phyloP scores from a whole-genome alignment of 2,329 filamentous ascomycete genomes.

The Aspergillus amoenus region DNA sequence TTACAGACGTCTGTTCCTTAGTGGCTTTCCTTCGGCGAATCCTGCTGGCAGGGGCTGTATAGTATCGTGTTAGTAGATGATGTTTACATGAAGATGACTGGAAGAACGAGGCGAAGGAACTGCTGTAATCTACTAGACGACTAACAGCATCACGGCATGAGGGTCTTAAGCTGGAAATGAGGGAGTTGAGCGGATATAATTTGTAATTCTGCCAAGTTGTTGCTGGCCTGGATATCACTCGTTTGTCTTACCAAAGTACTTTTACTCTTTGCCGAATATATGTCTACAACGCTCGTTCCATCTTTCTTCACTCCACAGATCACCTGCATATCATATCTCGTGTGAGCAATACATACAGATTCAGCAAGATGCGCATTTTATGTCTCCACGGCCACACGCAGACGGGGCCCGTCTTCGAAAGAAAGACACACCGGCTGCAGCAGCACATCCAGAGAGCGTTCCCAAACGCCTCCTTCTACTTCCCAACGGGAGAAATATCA shows the following conservation, averaged over 20 bases:
- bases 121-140: not conserved
- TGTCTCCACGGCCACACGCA: not conserved
- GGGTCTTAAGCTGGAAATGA: not conserved
- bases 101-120: not conserved
- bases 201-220: not conserved
- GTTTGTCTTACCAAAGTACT: too few species aligned
- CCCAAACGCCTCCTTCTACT: not conserved
- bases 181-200: not conserved
- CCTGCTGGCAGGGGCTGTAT: not conserved
- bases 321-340: too few species aligned
- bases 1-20: not conserved
- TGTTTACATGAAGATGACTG: not conserved
- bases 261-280: too few species aligned
- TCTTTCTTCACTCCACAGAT: too few species aligned
- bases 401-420: not conserved
- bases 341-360: not conserved
- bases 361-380: not conserved
- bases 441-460: not conserved
- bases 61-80: not conserved
- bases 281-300: too few species aligned
- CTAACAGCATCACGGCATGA: not conserved
- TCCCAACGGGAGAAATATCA: not conserved
- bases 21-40: not conserved
- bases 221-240: too few species aligned
- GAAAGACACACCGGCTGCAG: not conserved